Base-by-base conservation (phyloP, 129 eudicot genomes). In the Chrysanthemum makinoi region DNA sequence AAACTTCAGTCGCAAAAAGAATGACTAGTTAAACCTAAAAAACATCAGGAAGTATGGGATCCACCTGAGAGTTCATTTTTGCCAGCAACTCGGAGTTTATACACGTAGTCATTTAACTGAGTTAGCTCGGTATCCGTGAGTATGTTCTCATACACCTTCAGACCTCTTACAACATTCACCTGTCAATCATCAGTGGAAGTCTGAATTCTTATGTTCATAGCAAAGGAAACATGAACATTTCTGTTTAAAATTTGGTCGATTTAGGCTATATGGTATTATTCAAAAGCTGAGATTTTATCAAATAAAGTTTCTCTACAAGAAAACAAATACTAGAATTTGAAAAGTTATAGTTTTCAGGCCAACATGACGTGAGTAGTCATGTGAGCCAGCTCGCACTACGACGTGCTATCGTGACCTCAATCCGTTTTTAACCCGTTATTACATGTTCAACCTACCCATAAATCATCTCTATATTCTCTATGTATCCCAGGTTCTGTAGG, bases 61-160 rank as follows among this genome's bases (percentile, higher is more conserved):
- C 90, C 87, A 92, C 98, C 98, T 87, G 91, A 85, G 85, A 94
- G 95, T 85, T 89, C 97, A 64, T 85, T 94, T 74, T 80, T 89
- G 76, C 98, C 97, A 66, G 95, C 95, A 82, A 82, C 78, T 35
- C 93, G 92, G 69, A 94, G 96, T 68, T 89, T 85, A 77, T 78
- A 81, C 77, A 84, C 93, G 68, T 87, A 87, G 81, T 86, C 89
- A 53, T 72, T 84, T 75, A 94, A 67, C 82, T 84, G 87, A 78
- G 91, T 72, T 59, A 94, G 81, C 86, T 89, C 98, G 3, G 65
- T 57, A 4, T 79, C 85, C 57, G 88, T 84, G 65, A 94, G 91
- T 44, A 94, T 75, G 73, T 82, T 84, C 63, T 89, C 98, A 65
- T 83, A 89, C 82, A 94, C 69, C 85, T 94, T 94, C 66, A 94